Percentiles rank a stretch among this genome's conserved stretches.
These are phyloP conservation scores for Glebionis coronaria DNA, from an alignment of 129 eudicot species.

Conservation along the genomic window DNA sequence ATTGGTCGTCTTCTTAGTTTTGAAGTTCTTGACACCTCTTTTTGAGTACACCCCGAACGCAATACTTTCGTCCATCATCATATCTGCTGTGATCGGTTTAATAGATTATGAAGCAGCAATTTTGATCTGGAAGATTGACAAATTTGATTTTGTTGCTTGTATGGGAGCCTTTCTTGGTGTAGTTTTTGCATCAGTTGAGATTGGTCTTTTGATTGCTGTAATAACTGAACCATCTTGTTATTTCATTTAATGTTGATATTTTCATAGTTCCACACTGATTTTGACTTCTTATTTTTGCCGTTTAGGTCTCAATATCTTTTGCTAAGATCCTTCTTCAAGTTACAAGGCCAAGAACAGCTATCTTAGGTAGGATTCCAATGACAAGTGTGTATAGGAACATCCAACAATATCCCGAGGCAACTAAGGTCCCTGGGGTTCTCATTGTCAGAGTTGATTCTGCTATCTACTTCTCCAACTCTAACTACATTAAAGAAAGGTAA, in stretches of 20 bases:
- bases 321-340: conserved; percentile 83
- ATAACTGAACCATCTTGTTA: conserved; percentile 18
- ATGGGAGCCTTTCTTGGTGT: conserved; percentile 92
- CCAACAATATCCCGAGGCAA: conserved; percentile 80
- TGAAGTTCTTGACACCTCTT: conserved; percentile 71
- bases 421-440: conserved; percentile 57
- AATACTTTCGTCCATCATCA: conserved; percentile 79
- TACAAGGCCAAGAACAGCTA: conserved; percentile 76
- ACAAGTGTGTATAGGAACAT: conserved; percentile 68
- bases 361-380: conserved; percentile 71
- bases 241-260: neutral
- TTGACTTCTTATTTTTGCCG: neutral
- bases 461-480: conserved; percentile 80
- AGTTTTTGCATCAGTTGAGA: conserved; percentile 75
- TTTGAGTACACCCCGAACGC: conserved; percentile 90
- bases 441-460: conserved; percentile 79
- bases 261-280: neutral
- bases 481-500: conserved; percentile 78
- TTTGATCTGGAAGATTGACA: conserved; percentile 83
- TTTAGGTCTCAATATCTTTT: conserved; percentile 72
- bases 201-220: conserved; percentile 92
- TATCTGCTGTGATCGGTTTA: conserved; percentile 74
- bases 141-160: conserved; percentile 83
- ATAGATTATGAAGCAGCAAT: conserved; percentile 66
- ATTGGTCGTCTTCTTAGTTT: conserved; percentile 50